These are phyloP conservation scores for Candida schatavii DNA, from an alignment of 805 yeast species.

Conservation along the genomic window DNA sequence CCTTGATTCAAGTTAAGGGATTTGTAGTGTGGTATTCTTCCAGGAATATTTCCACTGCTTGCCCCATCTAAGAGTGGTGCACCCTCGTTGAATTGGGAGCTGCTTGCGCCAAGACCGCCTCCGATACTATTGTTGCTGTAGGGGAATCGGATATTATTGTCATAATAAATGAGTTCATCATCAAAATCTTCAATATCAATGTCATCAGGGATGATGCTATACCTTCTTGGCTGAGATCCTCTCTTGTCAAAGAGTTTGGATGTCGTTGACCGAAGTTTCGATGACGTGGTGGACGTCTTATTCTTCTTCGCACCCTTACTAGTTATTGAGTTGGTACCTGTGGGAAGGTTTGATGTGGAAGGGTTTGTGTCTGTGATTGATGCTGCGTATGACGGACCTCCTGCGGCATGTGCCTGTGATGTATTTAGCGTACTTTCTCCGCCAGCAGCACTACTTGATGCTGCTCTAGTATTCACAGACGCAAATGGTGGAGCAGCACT, in stretches of 20 bases:
- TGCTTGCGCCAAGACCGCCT: constrained; percentile 7
- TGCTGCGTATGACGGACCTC: background rate
- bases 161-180: constrained; percentile 49
- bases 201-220: constrained; percentile 69
- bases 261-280: constrained; percentile 61
- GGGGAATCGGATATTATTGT: constrained; percentile 39
- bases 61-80: constrained; percentile 26
- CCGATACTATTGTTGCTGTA: constrained; percentile 19
- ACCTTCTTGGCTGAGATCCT: constrained; percentile 69
- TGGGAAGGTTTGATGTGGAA: constrained; percentile 6
- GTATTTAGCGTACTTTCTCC: background rate
- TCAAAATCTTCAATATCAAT: constrained; percentile 53
- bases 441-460: constrained; percentile 3
- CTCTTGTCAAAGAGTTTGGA: constrained; percentile 71
- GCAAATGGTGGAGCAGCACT: background rate
- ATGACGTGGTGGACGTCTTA: constrained; percentile 31
- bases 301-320: constrained; percentile 25
- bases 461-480: background rate
- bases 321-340: constrained; percentile 9
- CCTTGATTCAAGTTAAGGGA: constrained; percentile 34
- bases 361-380: background rate
- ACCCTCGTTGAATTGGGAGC: constrained; percentile 23
- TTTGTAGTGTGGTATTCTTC: constrained; percentile 38
- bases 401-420: background rate
- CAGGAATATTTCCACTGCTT: constrained; percentile 4